phyloP scores from a whole-genome alignment of 1,284 basidiomycete genomes.

The Austropuccinia psidii region DNA sequence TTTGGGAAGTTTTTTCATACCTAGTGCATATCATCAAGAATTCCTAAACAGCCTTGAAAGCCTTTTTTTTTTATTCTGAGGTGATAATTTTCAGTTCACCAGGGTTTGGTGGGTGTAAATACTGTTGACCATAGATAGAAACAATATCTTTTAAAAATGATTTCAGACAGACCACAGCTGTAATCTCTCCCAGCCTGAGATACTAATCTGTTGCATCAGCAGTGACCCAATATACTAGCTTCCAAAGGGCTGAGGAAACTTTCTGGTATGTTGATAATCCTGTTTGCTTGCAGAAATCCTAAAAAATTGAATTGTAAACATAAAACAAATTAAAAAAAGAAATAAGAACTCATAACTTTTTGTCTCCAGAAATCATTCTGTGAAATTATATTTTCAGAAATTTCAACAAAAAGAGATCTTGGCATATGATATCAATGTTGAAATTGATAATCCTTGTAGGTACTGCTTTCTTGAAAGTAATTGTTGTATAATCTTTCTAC shows the following conservation, averaged over 20 bases:
- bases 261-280: background rate
- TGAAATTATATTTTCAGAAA: no score
- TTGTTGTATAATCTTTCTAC: no score
- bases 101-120: background rate
- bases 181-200: background rate
- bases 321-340: no score
- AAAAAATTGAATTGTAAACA: background rate
- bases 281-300: conserved; percentile 3
- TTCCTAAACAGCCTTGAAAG: background rate
- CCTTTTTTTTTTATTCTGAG: background rate
- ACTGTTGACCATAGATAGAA: background rate
- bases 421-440: no score
- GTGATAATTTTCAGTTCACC: background rate
- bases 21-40: background rate
- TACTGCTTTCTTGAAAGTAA: no score
- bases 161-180: background rate
- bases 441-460: no score
- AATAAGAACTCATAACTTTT: no score
- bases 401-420: no score
- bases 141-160: background rate
- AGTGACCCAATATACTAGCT: background rate
- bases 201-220: background rate
- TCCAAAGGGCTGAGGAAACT: background rate
- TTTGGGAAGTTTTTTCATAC: conserved; percentile 1
- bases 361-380: no score